Percentiles rank a stretch among this genome's conserved stretches.
phyloP scores from a whole-genome alignment of 139 green algal genomes.

The Micromonas commoda region DNA sequence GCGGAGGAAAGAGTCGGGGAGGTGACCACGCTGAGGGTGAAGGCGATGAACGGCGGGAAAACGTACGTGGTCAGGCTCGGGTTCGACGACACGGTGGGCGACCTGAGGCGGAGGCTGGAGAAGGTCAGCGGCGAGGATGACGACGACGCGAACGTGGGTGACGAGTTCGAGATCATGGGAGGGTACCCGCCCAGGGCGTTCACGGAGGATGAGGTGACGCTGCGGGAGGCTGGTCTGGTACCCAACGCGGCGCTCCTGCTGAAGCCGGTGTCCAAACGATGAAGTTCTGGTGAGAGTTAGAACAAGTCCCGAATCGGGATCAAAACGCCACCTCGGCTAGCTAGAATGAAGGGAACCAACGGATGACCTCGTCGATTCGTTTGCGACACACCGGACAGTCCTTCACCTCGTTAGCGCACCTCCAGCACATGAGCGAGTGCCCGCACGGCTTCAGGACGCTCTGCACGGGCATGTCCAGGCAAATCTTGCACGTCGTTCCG shows the following conservation, averaged over 20 bases:
- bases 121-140: slow-evolving; percentile 40
- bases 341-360: not conserved
- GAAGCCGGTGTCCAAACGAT: not conserved
- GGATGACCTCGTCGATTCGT: not conserved
- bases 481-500: not conserved
- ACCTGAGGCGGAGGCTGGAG: slow-evolving; percentile 25
- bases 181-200: slow-evolving; percentile 45
- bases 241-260: slow-evolving; percentile 49
- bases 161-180: slow-evolving; percentile 41
- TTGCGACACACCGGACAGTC: not conserved
- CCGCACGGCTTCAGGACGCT: slow-evolving; percentile 2
- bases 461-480: not conserved
- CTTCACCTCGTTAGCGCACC: not conserved
- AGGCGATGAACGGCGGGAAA: slow-evolving; percentile 49
- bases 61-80: slow-evolving; percentile 47
- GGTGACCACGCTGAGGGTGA: slow-evolving; percentile 40
- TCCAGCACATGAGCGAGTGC: slow-evolving; percentile 10
- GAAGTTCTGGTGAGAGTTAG: too few species aligned
- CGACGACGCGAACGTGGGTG: slow-evolving; percentile 8
- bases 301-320: not conserved
- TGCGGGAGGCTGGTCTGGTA: slow-evolving; percentile 41
- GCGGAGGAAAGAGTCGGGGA: too few species aligned
- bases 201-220: slow-evolving; percentile 38
- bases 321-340: not conserved
- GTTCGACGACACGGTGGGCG: not conserved